These are phyloP conservation scores for Ascochyta clinopodiicola DNA, from an alignment of 2,329 filamentous ascomycete genomes.

Conservation along the genomic window DNA sequence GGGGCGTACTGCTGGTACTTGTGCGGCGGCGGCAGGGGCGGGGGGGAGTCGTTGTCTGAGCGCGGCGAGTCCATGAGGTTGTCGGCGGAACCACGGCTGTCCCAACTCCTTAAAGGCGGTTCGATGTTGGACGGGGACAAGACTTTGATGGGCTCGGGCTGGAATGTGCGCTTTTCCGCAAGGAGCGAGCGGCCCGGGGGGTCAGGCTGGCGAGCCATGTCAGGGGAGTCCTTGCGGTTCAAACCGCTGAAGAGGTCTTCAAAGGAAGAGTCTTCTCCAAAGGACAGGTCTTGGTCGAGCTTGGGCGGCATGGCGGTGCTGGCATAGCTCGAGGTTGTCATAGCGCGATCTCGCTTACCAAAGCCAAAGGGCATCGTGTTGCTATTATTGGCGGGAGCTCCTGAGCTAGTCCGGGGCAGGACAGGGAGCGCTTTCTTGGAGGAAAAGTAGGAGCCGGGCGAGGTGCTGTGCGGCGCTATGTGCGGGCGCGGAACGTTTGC, in stretches of 20 bases:
- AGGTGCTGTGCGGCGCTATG: constrained; percentile 39
- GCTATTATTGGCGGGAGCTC: constrained; percentile 26
- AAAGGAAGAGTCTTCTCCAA: constrained; percentile 45
- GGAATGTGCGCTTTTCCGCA: constrained; percentile 44
- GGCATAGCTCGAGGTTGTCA: constrained; percentile 57
- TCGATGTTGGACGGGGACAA: constrained; percentile 54
- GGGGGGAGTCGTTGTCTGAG: constrained; percentile 44
- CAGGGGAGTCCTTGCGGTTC: constrained; percentile 40
- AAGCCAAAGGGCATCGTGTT: constrained; percentile 22
- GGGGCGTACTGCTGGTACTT: constrained; percentile 1
- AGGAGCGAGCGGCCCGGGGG: constrained; percentile 43
- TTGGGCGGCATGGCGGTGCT: constrained; percentile 61
- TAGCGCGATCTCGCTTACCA: constrained; percentile 43
- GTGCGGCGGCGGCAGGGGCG: constrained; percentile 43
- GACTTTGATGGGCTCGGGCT: constrained; percentile 53
- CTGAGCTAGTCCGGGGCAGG: constrained; percentile 33
- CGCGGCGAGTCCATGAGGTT: constrained; percentile 54
- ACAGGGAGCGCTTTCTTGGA: constrained; percentile 40
- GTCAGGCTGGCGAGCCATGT: constrained; percentile 25
- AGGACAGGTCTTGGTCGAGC: constrained; percentile 51
- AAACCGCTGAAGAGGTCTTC: constrained; percentile 59
- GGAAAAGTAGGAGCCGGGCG: constrained; percentile 27
- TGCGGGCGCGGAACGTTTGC: constrained; percentile 41
- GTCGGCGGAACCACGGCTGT: constrained; percentile 59
- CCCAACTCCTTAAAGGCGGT: constrained; percentile 60